Evolutionary conservation across 2,329 filamentous ascomycete genomes (phyloP), one percentile per base, ranked within the genome.

Genomic region (Calonectria pauciramosa): DNA sequence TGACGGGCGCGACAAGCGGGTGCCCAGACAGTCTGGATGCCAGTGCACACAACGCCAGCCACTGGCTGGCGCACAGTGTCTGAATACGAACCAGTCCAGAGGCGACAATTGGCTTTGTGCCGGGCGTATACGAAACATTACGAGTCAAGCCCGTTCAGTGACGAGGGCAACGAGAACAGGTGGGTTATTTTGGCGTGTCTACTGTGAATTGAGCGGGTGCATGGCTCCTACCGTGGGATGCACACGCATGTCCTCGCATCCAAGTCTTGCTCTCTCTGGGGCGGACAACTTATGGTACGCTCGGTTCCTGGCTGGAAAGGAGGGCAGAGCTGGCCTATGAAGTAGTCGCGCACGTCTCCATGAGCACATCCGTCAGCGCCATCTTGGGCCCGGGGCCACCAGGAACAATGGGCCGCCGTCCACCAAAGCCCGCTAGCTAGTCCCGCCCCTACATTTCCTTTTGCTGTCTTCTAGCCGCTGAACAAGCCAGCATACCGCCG

Each of bases 301-400:
- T 69, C 68, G 56, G 71, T 72, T 76, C 74, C 71, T 76, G 64
- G 26, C 67, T 71, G 72, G 63, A 71, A 52, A 63, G 68, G 72
- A 78, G 71, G 74, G 73, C 64, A 30, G 38, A 34, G n/a, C 68
- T 52, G 70, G 52, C 75, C 76, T 79, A 80, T 79, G 74, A 79
- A 80, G 66, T 49, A 68, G 68, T 71, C 26, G 54, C 26, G 75
- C 70, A 64, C 70, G 51, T 77, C 71, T 71, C 73, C 68, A 72
- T 75, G 56, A 59, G 69, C 36, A 65, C 54, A 68, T 65, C 75
- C 63, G 32, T 65, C 77, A 75, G 71, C 75, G 73, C 56, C 41
- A 28, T 73, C 28, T 32, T 38, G 56, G 71, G 71, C 49, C 56
- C 67, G 30, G 49, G 52, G 63, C n/a, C 41, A 38, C 41, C n/a